Percentiles rank a stretch among this genome's conserved stretches.
These are phyloP conservation scores for Turritis glabra DNA, from an alignment of 345 rosid species.

Conservation along the genomic window DNA sequence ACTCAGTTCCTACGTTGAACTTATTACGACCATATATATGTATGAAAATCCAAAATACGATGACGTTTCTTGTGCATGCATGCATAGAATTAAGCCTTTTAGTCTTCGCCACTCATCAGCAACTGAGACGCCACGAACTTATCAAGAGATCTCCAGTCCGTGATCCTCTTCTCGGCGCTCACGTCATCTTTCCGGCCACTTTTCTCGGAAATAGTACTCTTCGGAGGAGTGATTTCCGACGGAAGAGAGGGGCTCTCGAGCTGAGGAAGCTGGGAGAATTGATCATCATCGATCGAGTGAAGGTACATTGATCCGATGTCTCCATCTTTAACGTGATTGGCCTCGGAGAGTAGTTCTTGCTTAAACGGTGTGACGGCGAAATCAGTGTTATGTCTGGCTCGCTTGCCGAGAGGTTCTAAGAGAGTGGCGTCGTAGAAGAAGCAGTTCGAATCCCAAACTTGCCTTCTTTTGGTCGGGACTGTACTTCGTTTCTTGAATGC, in stretches of 20 bases:
- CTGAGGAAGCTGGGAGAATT: constrained; percentile 75
- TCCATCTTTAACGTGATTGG: constrained; percentile 53
- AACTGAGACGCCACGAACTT: constrained; percentile 95
- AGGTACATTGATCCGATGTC: constrained; percentile 44
- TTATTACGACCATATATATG: constrained; percentile 21
- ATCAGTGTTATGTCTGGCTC: constrained; percentile 45
- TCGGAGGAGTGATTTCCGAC: constrained; percentile 47
- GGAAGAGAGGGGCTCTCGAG: constrained; percentile 70
- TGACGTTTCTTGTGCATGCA: constrained; percentile 29
- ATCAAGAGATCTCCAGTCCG: constrained; percentile 93
- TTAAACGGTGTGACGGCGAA: constrained; percentile 19
- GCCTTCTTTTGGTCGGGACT: constrained; percentile 54
- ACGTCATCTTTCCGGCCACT: constrained; percentile 36
- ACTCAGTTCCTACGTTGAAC: neutral
- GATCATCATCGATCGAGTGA: constrained; percentile 42
- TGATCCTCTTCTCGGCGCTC: constrained; percentile 44
- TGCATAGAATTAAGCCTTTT: constrained; percentile 14
- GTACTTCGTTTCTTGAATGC: constrained; percentile 84
- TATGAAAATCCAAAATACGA: constrained; percentile 9
- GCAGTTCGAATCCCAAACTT: constrained; percentile 67
- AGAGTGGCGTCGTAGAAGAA: constrained; percentile 38
- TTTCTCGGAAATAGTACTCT: constrained; percentile 25
- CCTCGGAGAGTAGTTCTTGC: constrained; percentile 23
- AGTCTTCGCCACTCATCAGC: constrained; percentile 60
- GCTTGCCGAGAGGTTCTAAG: constrained; percentile 42